A percentile compares a stretch with the other conserved stretches of the same genome.
phyloP scores from a whole-genome alignment of 257 asterid species.

The Primulina tabacum region DNA sequence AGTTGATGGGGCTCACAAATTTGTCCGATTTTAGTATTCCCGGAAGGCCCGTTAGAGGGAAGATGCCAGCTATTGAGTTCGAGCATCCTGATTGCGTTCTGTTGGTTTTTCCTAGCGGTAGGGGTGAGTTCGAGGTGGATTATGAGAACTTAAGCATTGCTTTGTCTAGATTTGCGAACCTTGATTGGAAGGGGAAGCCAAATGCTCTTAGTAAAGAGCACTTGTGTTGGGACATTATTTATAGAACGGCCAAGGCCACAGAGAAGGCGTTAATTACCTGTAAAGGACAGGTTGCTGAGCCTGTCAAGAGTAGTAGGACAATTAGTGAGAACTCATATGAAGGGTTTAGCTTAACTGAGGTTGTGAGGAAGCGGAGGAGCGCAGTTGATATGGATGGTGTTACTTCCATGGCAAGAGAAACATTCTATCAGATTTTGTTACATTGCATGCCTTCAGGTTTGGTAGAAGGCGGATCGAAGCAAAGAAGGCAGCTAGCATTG shows the following conservation, averaged over 20 bases:
- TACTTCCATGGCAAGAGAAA: slow-evolving; percentile 55
- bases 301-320: slow-evolving; percentile 42
- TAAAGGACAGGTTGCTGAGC: slow-evolving; percentile 34
- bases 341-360: slow-evolving; percentile 55
- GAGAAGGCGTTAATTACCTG: slow-evolving; percentile 43
- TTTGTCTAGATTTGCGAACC: slow-evolving; percentile 34
- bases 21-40: slow-evolving; percentile 51
- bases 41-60: slow-evolving; percentile 60
- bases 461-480: slow-evolving; percentile 41
- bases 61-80: slow-evolving; percentile 78
- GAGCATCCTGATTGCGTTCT: slow-evolving; percentile 90
- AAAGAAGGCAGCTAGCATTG: slow-evolving; percentile 56
- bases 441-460: slow-evolving; percentile 82
- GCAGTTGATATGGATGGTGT: slow-evolving; percentile 97
- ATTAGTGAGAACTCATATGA: slow-evolving; percentile 51
- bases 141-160: slow-evolving; percentile 45
- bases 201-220: slow-evolving; percentile 88
- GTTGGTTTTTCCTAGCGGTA: slow-evolving; percentile 63
- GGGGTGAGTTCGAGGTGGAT: slow-evolving; percentile 50
- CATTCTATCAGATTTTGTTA: slow-evolving; percentile 75
- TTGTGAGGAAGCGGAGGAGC: slow-evolving; percentile 82
- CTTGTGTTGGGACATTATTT: slow-evolving; percentile 79
- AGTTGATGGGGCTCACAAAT: slow-evolving; percentile 59
- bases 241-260: slow-evolving; percentile 70
- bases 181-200: slow-evolving; percentile 81